Conservation (phyloP, 1,284 basidiomycete genomes). For the Trichosporon sp. region DNA sequence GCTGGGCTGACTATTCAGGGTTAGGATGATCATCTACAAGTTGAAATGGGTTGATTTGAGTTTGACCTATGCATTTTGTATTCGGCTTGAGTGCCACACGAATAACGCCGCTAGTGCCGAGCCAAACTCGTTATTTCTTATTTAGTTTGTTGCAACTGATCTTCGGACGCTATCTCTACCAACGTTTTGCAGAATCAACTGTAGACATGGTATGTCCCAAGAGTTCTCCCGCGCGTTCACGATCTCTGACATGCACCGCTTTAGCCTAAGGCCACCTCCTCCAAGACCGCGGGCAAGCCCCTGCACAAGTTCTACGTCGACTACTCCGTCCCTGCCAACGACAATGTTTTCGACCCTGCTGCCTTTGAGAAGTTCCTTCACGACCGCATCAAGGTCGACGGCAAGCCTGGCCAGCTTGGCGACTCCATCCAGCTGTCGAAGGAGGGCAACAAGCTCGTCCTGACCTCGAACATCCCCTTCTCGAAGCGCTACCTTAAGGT, state of each 20-base stretch:
- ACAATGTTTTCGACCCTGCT: constrained; percentile 85
- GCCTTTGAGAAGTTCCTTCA: constrained; percentile 91
- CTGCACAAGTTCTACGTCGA: constrained; percentile 86
- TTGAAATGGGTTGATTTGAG: too few species aligned
- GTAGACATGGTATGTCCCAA: constrained; percentile 21
- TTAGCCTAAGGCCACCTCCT: constrained; percentile 44
- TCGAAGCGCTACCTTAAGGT: constrained; percentile 70
- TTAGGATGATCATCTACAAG: too few species aligned
- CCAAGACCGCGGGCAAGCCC: constrained; percentile 58
- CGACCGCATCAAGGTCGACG: constrained; percentile 80
- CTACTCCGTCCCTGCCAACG: constrained; percentile 85
- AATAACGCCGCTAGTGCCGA: too few species aligned
- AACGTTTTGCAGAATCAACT: constrained; percentile 23
- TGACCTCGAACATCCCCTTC: constrained; percentile 75
- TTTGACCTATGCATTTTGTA: too few species aligned
- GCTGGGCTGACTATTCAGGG: too few species aligned
- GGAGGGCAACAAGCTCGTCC: constrained; percentile 74
- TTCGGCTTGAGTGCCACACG: too few species aligned
- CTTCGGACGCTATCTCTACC: too few species aligned
- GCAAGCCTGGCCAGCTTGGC: constrained; percentile 69
- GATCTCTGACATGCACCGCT: background rate
- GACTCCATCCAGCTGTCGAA: constrained; percentile 74
- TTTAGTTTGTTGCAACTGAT: too few species aligned
- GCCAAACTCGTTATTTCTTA: too few species aligned
- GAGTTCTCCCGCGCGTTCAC: background rate